These are phyloP conservation scores for Mycosarcoma maydis DNA, from an alignment of 1,284 basidiomycete species.

Conservation along the genomic window DNA sequence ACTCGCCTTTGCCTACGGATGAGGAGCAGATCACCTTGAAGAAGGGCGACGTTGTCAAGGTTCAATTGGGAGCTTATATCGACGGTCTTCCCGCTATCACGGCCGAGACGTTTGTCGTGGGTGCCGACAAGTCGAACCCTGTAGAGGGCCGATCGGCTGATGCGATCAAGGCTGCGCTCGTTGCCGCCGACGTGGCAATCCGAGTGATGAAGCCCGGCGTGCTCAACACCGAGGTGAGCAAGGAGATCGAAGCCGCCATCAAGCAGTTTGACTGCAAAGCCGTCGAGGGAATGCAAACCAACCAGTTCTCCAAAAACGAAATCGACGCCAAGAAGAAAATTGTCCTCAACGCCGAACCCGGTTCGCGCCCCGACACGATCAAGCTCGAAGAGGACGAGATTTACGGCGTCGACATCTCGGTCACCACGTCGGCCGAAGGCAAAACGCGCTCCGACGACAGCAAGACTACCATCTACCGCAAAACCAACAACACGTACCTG, in stretches of 20 bases:
- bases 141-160: slow-evolving; percentile 88
- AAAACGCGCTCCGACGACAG: slow-evolving; percentile 83
- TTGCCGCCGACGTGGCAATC: slow-evolving; percentile 85
- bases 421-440: slow-evolving; percentile 68
- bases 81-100: slow-evolving; percentile 87
- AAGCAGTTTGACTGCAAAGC: slow-evolving; percentile 66
- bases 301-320: slow-evolving; percentile 95
- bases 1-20: slow-evolving; percentile 72
- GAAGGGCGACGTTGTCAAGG: slow-evolving; percentile 92
- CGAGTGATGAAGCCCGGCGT: slow-evolving; percentile 73
- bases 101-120: slow-evolving; percentile 76
- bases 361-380: slow-evolving; percentile 55
- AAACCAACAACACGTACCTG: slow-evolving; percentile 86
- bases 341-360: slow-evolving; percentile 55
- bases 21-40: slow-evolving; percentile 74
- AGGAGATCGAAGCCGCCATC: slow-evolving; percentile 78
- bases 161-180: slow-evolving; percentile 90
- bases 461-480: slow-evolving; percentile 91
- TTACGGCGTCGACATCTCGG: slow-evolving; percentile 91
- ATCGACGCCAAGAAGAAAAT: slow-evolving; percentile 69
- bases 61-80: slow-evolving; percentile 95
- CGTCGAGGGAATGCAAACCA: slow-evolving; percentile 77
- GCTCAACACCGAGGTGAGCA: slow-evolving; percentile 94
- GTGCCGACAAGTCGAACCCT: slow-evolving; percentile 79
- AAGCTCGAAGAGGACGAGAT: slow-evolving; percentile 83